Base-by-base conservation (phyloP, 1,284 basidiomycete species). In the Phellopilus nigrolimitatus region DNA sequence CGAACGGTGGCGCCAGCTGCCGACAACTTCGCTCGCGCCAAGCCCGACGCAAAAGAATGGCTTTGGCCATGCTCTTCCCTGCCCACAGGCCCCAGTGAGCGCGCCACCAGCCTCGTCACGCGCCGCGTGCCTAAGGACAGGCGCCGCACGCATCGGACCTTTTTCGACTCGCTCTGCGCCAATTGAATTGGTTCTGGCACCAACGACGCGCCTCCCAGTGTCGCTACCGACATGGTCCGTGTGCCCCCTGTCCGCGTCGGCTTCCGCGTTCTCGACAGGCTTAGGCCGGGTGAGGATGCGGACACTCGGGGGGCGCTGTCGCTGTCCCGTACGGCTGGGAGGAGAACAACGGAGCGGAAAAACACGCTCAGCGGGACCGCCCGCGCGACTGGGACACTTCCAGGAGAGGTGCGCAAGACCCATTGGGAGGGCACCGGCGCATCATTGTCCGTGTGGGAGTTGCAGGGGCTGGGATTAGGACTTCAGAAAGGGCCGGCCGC, bases 301-400 rank as follows among this genome's bases (percentile, higher is more conserved):
- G 48, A 19, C 39, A 50, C 54, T 60, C 24, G 59, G 36, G 47
- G 54, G 34, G 57, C 53, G 40, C 52, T 48, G 57, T 71, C 70
- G 2, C 72, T 67, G 5, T 61, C 7, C 8, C 15, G 8, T 13
- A 65, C 2, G 62, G 68, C 28, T 78, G 80, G 53, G 58, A 70
- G n/a, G 60, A 62, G 24, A 79, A 82, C 34, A 65, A 69, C 55
- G 57, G 76, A 62, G 39, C 78, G 80, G 59, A 64, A 78, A 21
- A 66, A 79, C 36, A 90, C 88, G 12, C 69, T 92, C 7, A 90
- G 90, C 21, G 87, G 0, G 85, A 87, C 59, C 68, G 79, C 34
- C 66, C 71, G 2, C 69, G 81, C 53, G 81, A 80, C 47, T 59
- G 63, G 31, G 70, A 72, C 12, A 64, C 66, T 19, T 54, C 72